phyloP scores from a whole-genome alignment of 2,329 filamentous ascomycete genomes.

The Tricladium varicosporioides region DNA sequence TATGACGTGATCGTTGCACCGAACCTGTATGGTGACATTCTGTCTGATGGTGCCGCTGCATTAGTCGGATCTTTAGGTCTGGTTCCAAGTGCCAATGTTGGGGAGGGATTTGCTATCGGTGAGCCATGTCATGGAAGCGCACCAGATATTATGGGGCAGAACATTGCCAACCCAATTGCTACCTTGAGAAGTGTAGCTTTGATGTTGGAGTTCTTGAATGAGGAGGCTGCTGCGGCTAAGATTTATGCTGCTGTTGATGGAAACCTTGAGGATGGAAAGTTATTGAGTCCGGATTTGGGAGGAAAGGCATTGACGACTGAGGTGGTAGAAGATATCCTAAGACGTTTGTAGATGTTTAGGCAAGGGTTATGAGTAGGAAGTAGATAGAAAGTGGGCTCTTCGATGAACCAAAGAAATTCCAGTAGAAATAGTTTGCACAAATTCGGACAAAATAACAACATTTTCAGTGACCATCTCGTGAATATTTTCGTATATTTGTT shows the following conservation, averaged over 20 bases:
- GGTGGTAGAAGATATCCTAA: conserved; percentile 84
- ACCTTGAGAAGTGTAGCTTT: conserved; percentile 86
- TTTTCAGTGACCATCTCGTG: no score
- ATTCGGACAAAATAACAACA: no score
- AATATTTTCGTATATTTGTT: no score
- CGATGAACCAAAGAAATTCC: no score
- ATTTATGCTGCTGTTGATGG: conserved; percentile 92
- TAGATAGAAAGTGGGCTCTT: not conserved
- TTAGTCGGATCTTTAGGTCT: conserved; percentile 89
- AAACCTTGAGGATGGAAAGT: conserved; percentile 78
- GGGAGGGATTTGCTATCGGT: conserved; percentile 90
- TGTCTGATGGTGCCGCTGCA: conserved; percentile 92
- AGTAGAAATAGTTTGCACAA: no score
- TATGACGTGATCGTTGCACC: conserved; percentile 99
- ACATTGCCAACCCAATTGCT: conserved; percentile 94
- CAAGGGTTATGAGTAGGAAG: not conserved
- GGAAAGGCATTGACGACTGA: conserved; percentile 82
- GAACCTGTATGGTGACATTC: conserved; percentile 95
- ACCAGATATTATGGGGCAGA: conserved; percentile 89
- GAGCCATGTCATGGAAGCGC: conserved; percentile 97
- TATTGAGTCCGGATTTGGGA: conserved; percentile 86
- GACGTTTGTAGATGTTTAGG: conserved; percentile 60
- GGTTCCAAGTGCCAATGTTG: conserved; percentile 93
- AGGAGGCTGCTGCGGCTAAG: conserved; percentile 80
- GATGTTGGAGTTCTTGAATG: conserved; percentile 94